A percentile compares a stretch with the other conserved stretches of the same genome.
These are phyloP conservation scores for Monilinia aucupariae DNA, from an alignment of 2,329 filamentous ascomycete genomes.

Conservation along the genomic window DNA sequence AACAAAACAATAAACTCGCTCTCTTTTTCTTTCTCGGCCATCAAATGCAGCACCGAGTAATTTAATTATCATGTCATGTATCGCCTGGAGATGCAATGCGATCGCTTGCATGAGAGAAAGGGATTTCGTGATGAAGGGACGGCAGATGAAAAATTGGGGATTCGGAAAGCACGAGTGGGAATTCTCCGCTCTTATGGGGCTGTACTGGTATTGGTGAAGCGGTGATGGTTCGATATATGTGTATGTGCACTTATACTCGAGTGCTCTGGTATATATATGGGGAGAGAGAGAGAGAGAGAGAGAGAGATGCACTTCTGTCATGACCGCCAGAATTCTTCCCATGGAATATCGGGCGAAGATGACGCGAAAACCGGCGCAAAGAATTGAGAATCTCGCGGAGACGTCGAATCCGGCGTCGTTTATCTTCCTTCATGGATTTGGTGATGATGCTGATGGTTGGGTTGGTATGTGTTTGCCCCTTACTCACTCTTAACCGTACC, in stretches of 20 bases:
- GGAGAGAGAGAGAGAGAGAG: too few species aligned
- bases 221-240: too few species aligned
- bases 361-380: constrained; percentile 18
- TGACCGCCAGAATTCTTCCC: too few species aligned
- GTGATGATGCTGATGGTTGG: constrained; percentile 66
- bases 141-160: neutral
- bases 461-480: constrained; percentile 41
- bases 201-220: too few species aligned
- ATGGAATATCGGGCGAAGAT: too few species aligned
- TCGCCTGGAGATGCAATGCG: too few species aligned
- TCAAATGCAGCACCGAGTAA: neutral
- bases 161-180: neutral
- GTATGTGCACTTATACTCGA: too few species aligned
- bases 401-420: constrained; percentile 86
- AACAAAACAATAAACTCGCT: too few species aligned
- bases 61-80: too few species aligned
- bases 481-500: too few species aligned
- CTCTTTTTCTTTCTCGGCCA: neutral
- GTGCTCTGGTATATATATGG: too few species aligned
- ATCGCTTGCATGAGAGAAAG: neutral
- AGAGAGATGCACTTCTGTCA: neutral
- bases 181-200: neutral
- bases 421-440: constrained; percentile 86
- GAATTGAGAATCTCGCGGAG: constrained; percentile 39
- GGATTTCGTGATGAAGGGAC: neutral